Evolutionary conservation across 306 rosid species (phyloP).

Genomic region (Lathyrus aphaca): DNA sequence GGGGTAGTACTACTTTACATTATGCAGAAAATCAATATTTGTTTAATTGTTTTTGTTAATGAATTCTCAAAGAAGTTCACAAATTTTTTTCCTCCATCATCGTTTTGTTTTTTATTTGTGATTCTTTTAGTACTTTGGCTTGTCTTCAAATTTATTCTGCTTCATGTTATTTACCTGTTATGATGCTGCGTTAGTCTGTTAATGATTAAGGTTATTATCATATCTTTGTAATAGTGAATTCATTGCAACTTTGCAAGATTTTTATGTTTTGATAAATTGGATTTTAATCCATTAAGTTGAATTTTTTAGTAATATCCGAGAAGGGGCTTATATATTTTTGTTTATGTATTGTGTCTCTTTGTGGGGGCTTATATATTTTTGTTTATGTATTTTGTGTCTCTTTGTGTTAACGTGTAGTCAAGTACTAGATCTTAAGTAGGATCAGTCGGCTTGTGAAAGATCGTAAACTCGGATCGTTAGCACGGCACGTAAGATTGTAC

Average conservation of each 20-base stretch:
- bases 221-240: slow-evolving; percentile 13
- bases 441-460: no score
- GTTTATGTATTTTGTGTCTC: background rate
- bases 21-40: slow-evolving; percentile 41
- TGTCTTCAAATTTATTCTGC: slow-evolving; percentile 33
- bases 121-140: slow-evolving; percentile 16
- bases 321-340: background rate
- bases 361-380: background rate
- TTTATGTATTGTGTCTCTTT: background rate
- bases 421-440: no score
- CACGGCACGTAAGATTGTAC: no score
- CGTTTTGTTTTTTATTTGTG: slow-evolving; percentile 13
- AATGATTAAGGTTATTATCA: slow-evolving; percentile 6
- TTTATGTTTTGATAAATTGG: background rate
- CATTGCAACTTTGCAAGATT: slow-evolving; percentile 1
- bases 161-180: slow-evolving; percentile 25
- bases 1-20: slow-evolving; percentile 51
- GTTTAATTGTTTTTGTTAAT: slow-evolving; percentile 32
- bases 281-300: slow-evolving; percentile 6
- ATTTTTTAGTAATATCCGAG: background rate
- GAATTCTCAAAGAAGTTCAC: slow-evolving; percentile 13
- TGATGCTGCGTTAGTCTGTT: slow-evolving; percentile 2
- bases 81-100: slow-evolving; percentile 11
- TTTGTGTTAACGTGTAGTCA: background rate
- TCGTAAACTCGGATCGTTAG: no score